These are phyloP conservation scores for Tolypocladium tundrense DNA, from an alignment of 2,329 filamentous ascomycete genomes.

Conservation along the genomic window DNA sequence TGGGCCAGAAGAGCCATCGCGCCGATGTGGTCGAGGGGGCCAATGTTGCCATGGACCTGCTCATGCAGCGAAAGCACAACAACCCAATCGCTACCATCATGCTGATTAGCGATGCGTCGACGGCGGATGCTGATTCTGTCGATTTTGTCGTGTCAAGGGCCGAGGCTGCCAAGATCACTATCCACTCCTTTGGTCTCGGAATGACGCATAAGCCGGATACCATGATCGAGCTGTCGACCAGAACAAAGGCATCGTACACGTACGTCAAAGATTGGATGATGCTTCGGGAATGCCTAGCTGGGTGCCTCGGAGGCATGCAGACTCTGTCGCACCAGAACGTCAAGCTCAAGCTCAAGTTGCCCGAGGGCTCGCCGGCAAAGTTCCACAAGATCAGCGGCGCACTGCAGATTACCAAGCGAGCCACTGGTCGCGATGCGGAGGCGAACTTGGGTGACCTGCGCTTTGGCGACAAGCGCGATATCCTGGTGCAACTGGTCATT, in stretches of 20 bases:
- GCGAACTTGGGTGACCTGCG: conserved; percentile 83
- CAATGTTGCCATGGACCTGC: conserved; percentile 94
- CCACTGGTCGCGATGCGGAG: conserved; percentile 88
- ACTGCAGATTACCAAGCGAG: conserved; percentile 90
- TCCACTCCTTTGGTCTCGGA: conserved; percentile 92
- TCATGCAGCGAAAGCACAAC: conserved; percentile 95
- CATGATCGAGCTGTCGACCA: conserved; percentile 92
- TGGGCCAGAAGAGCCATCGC: conserved; percentile 91
- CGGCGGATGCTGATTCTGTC: conserved; percentile 86
- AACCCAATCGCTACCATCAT: conserved; percentile 94
- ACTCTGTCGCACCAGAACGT: conserved; percentile 97
- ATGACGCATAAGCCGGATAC: conserved; percentile 97
- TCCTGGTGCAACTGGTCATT: conserved; percentile 89
- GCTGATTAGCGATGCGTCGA: conserved; percentile 94
- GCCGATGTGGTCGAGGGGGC: conserved; percentile 96
- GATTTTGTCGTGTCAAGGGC: conserved; percentile 96
- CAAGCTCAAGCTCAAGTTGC: conserved; percentile 85
- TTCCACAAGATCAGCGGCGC: conserved; percentile 98
- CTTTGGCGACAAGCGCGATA: conserved; percentile 89
- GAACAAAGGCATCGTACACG: conserved; percentile 93
- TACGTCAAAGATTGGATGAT: conserved; percentile 99
- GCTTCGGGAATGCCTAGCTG: conserved; percentile 90
- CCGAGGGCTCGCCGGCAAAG: conserved; percentile 92
- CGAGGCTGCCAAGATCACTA: conserved; percentile 93
- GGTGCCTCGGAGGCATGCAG: conserved; percentile 84